Conservation (phyloP, 129 eudicot species). For the Helichrysum umbraculigerum region DNA sequence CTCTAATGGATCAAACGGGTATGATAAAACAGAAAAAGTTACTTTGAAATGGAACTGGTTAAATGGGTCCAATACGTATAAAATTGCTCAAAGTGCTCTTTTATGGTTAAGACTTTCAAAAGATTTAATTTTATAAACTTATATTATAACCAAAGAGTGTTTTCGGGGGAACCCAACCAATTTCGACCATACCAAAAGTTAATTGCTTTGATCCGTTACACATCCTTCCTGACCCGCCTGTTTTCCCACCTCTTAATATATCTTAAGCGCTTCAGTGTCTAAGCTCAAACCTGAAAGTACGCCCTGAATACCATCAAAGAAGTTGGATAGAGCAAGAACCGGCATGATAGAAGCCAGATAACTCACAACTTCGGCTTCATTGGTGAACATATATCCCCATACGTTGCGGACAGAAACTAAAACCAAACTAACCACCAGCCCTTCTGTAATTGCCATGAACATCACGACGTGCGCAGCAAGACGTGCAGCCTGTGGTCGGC, state of each 20-base stretch:
- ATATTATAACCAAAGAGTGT: background rate
- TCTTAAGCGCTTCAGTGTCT: background rate
- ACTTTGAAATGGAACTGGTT: background rate
- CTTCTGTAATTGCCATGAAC: conserved; percentile 33
- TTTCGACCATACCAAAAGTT: background rate
- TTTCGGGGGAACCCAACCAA: background rate
- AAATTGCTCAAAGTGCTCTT: background rate
- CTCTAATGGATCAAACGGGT: background rate
- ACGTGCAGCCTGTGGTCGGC: conserved; percentile 36
- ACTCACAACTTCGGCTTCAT: conserved; percentile 41
- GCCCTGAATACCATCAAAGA: conserved; percentile 40
- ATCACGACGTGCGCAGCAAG: conserved; percentile 33
- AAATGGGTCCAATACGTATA: background rate
- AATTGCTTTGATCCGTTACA: background rate
- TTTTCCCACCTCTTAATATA: background rate
- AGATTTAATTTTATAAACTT: background rate
- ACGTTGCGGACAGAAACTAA: conserved; percentile 15
- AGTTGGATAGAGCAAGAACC: conserved; percentile 36
- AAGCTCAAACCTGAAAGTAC: conserved; percentile 38
- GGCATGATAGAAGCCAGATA: conserved; percentile 32
- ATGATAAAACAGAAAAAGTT: background rate
- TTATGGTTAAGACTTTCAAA: background rate
- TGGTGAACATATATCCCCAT: conserved; percentile 37
- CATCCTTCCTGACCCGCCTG: background rate
- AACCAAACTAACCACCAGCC: conserved; percentile 17